Percentiles rank a stretch among this genome's conserved stretches.
These are phyloP conservation scores for Daldinia sp. DNA, from an alignment of 2,329 filamentous ascomycete genomes.

Conservation along the genomic window DNA sequence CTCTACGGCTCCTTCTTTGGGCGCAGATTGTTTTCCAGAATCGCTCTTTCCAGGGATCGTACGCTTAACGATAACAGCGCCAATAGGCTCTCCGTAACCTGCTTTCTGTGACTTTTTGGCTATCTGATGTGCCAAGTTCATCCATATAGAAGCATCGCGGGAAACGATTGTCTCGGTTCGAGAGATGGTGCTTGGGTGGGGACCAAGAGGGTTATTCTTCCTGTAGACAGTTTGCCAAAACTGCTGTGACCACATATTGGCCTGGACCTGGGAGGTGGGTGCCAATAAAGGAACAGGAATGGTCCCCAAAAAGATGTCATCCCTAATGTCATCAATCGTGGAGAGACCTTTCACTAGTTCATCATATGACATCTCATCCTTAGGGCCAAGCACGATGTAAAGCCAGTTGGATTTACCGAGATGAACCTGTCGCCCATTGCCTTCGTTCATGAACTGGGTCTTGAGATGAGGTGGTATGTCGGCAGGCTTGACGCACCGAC, in stretches of 20 bases:
- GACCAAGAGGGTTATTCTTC: conserved; percentile 87
- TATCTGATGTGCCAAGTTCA: conserved; percentile 73
- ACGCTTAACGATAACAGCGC: conserved; percentile 80
- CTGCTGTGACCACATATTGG: conserved; percentile 77
- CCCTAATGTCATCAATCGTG: conserved; percentile 63
- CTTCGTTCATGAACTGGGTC: conserved; percentile 70
- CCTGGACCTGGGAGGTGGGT: conserved; percentile 81
- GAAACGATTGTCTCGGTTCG: conserved; percentile 77
- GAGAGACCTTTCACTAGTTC: conserved; percentile 64
- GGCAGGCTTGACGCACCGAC: conserved; percentile 78
- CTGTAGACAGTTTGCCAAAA: conserved; percentile 91
- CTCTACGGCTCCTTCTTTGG: conserved; percentile 34
- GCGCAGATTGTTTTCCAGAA: conserved; percentile 23
- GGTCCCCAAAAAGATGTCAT: conserved; percentile 68
- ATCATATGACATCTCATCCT: conserved; percentile 64
- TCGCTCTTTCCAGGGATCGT: conserved; percentile 49
- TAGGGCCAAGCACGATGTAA: conserved; percentile 68
- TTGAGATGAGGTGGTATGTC: conserved; percentile 76
- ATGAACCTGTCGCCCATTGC: conserved; percentile 67
- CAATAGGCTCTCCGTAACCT: conserved; percentile 76
- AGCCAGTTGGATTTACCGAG: conserved; percentile 71
- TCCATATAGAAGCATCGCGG: conserved; percentile 73
- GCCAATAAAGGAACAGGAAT: conserved; percentile 78
- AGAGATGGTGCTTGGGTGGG: conserved; percentile 80
- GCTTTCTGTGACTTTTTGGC: conserved; percentile 69